phyloP scores from a whole-genome alignment of 495 filamentous ascomycete genomes.

The Echria macrotheca region DNA sequence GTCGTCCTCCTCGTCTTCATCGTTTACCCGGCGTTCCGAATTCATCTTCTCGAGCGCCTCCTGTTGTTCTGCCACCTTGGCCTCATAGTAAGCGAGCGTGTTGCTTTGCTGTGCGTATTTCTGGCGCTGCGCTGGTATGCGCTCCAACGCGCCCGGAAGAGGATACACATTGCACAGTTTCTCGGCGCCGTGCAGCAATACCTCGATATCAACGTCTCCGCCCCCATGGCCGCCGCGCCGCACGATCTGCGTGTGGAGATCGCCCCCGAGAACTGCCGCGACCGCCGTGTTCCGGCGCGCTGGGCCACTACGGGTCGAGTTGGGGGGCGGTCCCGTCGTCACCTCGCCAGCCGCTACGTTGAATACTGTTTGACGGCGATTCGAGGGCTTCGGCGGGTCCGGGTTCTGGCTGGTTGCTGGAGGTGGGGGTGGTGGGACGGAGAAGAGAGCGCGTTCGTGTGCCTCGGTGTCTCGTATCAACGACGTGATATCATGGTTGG shows the following conservation, averaged over 20 bases:
- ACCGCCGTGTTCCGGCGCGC: constrained; percentile 75
- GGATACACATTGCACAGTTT: constrained; percentile 86
- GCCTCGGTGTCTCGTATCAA: constrained; percentile 92
- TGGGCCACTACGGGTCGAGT: constrained; percentile 31
- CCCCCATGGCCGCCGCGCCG: constrained; percentile 46
- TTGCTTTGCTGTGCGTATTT: constrained; percentile 66
- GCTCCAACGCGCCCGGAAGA: constrained; percentile 73
- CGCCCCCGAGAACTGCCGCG: constrained; percentile 78
- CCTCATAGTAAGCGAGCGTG: constrained; percentile 74
- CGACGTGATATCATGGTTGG: constrained; percentile 83
- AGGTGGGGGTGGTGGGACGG: constrained; percentile 65
- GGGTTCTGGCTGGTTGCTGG: constrained; percentile 26
- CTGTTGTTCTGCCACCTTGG: constrained; percentile 69
- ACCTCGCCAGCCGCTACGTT: constrained; percentile 51
- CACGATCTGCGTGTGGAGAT: constrained; percentile 77
- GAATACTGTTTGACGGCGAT: constrained; percentile 50
- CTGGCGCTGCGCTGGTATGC: constrained; percentile 64
- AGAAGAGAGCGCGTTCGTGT: constrained; percentile 94
- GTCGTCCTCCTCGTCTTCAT: constrained; percentile 32
- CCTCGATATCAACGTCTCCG: constrained; percentile 79
- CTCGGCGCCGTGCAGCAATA: constrained; percentile 81
- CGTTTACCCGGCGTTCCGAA: constrained; percentile 40
- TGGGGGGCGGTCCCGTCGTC: constrained; percentile 42
- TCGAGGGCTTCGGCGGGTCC: constrained; percentile 30
- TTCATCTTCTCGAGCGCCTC: constrained; percentile 72